Evolutionary conservation across 352 stramenopile species (phyloP), one percentile per base, ranked within the genome.

Genomic region (Pythium phragmitis): DNA sequence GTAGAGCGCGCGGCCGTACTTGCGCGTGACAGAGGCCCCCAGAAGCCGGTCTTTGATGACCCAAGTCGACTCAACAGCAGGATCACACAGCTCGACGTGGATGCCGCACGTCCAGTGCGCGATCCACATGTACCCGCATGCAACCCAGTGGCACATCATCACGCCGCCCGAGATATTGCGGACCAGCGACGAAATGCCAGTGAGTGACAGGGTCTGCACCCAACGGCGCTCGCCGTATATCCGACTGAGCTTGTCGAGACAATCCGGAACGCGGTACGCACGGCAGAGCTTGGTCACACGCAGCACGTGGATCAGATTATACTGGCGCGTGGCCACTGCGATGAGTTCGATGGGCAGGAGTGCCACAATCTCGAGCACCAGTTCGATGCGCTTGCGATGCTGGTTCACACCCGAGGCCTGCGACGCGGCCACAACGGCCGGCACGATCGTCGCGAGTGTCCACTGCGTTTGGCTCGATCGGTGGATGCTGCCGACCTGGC

Each of bases 81-180:
- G 30, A 26, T 75, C 53, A 33, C 85, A 94, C 7, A 74, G 50
- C 42, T 84, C 77, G 3, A 88, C 61, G 21, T 76, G 63, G 4
- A 88, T 39, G 0, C 85, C 85, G 45, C 85, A 94, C 28, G 79
- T 61, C 1, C 69, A 46, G 42, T 92, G 80, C 0, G 76, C 82
- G 23, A 91, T 65, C 47, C 89, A 54, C 72, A 94, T 88, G 65
- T 92, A 94, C 0, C 75, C 80, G 28, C 80, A 91, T 1, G 81
- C 81, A 16, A 80, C 57, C 67, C 75, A 89, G 56, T 94, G 84
- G 43, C 67, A 74, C 42, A 87, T 19, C 6, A 70, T 48, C 4
- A 72, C 41, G 17, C 68, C 76, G 0, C 85, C 14, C 0, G 55
- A 58, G 42, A 92, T 76, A 51, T 75, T 80, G 9, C 65, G 65